These are phyloP conservation scores for Rhodotorula toruloides DNA, from an alignment of 768 basidiomycete species.

Conservation along the genomic window DNA sequence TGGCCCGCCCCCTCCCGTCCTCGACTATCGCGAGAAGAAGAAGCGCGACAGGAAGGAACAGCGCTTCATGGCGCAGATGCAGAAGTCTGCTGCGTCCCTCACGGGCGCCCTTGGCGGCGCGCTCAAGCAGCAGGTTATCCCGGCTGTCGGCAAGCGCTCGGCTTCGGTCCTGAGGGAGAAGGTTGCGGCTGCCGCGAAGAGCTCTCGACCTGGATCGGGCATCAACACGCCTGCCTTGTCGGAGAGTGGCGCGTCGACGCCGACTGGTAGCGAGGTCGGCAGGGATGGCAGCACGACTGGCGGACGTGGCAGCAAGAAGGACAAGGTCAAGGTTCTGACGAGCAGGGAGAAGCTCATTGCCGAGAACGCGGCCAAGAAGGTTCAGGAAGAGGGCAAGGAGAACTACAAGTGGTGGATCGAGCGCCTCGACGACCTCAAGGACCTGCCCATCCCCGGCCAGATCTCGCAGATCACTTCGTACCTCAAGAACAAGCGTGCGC, in stretches of 20 bases:
- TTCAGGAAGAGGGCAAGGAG: slow-evolving; percentile 30
- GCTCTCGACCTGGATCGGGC: slow-evolving; percentile 3
- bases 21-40: slow-evolving; percentile 48
- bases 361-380: slow-evolving; percentile 38
- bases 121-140: slow-evolving; percentile 57
- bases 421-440: slow-evolving; percentile 51
- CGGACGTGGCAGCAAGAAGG: slow-evolving; percentile 43
- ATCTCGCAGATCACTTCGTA: slow-evolving; percentile 48
- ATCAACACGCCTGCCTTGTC: slow-evolving; percentile 11
- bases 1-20: slow-evolving; percentile 48
- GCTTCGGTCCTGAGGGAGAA: slow-evolving; percentile 20
- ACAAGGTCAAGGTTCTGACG: slow-evolving; percentile 47
- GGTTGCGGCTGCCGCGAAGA: slow-evolving; percentile 11
- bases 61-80: slow-evolving; percentile 57
- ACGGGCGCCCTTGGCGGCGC: slow-evolving; percentile 59
- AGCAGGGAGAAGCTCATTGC: slow-evolving; percentile 46
- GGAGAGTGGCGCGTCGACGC: slow-evolving; percentile 17
- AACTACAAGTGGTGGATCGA: slow-evolving; percentile 55
- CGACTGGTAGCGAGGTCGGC: slow-evolving; percentile 30
- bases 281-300: slow-evolving; percentile 12
- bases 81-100: slow-evolving; percentile 59
- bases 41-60: slow-evolving; percentile 54
- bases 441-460: slow-evolving; percentile 46
- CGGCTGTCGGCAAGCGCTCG: slow-evolving; percentile 46
- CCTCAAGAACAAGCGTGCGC: slow-evolving; percentile 52